Conservation (phyloP, 139 green algal genomes). For the Chloropicon primus region DNA sequence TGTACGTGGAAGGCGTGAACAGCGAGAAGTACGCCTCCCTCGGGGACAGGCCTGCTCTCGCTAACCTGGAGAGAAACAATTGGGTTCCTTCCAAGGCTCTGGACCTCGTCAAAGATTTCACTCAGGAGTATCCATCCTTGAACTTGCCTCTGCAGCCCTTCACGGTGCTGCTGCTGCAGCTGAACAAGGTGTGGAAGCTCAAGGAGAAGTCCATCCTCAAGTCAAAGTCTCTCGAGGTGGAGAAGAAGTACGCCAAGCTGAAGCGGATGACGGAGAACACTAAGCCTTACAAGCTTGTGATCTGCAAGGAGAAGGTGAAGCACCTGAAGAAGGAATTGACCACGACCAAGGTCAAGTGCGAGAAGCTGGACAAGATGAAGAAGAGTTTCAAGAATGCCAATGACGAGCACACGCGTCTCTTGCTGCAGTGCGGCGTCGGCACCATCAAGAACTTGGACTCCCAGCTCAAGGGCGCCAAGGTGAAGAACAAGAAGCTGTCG, state of each 20-base stretch:
- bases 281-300: not conserved
- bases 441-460: not conserved
- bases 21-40: not conserved
- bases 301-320: not conserved
- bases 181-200: slow-evolving; percentile 7
- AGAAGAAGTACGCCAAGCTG: slow-evolving; percentile 2
- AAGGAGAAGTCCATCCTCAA: slow-evolving; percentile 1
- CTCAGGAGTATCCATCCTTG: not conserved
- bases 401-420: not conserved
- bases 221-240: not conserved
- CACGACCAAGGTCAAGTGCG: not conserved
- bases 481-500: not conserved
- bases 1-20: not conserved
- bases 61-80: not conserved
- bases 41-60: not conserved
- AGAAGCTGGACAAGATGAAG: slow-evolving; percentile 9
- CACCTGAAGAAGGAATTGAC: not conserved
- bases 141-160: slow-evolving; percentile 2
- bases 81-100: not conserved
- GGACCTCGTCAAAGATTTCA: not conserved
- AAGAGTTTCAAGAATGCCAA: not conserved
- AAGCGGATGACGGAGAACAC: not conserved
- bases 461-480: not conserved
- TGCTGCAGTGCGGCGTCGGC: not conserved
- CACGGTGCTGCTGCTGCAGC: not conserved